Base-by-base conservation (phyloP, 129 eudicot genomes). In the Escallonia rubra region DNA sequence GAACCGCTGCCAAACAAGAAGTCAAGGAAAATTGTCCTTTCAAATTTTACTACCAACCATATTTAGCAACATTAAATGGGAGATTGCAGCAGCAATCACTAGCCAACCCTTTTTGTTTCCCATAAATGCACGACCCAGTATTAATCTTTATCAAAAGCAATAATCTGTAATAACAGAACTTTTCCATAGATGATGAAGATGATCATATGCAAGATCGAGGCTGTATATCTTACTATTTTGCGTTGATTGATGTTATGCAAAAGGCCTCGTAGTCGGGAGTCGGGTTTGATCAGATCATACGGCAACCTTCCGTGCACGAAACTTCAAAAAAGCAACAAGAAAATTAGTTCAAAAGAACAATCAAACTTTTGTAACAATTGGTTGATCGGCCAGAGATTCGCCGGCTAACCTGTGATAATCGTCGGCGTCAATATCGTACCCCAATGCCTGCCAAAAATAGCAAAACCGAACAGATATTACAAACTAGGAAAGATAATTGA, bases 301-400 rank as follows among this genome's bases (percentile, higher is more conserved):
- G 98, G 96, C 74, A 93, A 80, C 73, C 91, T 84, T 81, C 97
- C 97, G 82, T 90, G 97, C 59, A 87, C 97, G 86, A 79, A 74
- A 44, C 94, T 82, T 74, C 52, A 15, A 7, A 55, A 40, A 8
- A 39, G 43, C 64, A 39, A 44, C 34, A n/a, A 43, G 45, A 16
- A 14, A 67, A 64, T 34, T 72, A 4, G 16, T 9, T 41, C 40
- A 34, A 39, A 52, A 45, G 14, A 48, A 34, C 15, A 3, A 6
- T 55, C 59, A 55, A 55, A 51, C n/a, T 53, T 39, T 4, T 4
- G 11, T 23, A 3, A 41, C 14, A 3, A 43, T 42, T 4, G 13
- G 3, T 54, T 2, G 43, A 23, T 2, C 40, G 10, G 44, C 42
- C 4, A 48, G 3, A 8, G 45, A 71, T 43, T 40, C 40, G 8